phyloP scores from a whole-genome alignment of 2,329 filamentous ascomycete species.

The Neofusicoccum sp. region DNA sequence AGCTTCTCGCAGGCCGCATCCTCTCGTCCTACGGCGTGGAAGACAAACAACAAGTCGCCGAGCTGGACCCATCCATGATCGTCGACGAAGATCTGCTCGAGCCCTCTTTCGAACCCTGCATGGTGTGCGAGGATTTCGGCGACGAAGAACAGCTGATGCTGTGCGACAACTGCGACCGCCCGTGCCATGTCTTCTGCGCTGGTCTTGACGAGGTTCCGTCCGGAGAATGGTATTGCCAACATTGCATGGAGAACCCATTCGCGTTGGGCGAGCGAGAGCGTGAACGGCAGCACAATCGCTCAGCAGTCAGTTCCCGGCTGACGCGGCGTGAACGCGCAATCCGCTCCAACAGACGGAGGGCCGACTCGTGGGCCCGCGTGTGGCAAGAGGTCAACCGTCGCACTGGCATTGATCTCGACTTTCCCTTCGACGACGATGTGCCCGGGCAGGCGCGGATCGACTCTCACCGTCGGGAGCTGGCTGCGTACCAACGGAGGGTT shows the following conservation, averaged over 20 bases:
- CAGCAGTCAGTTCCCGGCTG: slow-evolving; percentile 32
- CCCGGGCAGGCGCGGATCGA: slow-evolving; percentile 4
- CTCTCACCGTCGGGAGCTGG: slow-evolving; percentile 54
- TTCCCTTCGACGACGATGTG: slow-evolving; percentile 75
- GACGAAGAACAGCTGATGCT: slow-evolving; percentile 82
- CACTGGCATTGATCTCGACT: slow-evolving; percentile 75
- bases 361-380: slow-evolving; percentile 64
- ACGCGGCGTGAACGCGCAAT: slow-evolving; percentile 20
- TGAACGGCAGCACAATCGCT: slow-evolving; percentile 29
- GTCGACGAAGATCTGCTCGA: slow-evolving; percentile 63
- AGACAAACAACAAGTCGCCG: slow-evolving; percentile 84
- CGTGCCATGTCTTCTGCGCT: slow-evolving; percentile 90
- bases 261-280: slow-evolving; percentile 31
- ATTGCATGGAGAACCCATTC: slow-evolving; percentile 56
- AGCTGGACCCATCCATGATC: slow-evolving; percentile 80
- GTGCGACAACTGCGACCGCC: slow-evolving; percentile 86
- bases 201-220: slow-evolving; percentile 74
- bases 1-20: slow-evolving; percentile 48
- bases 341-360: slow-evolving; percentile 7
- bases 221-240: slow-evolving; percentile 87
- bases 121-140: slow-evolving; percentile 77
- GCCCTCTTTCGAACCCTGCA: slow-evolving; percentile 64
- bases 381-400: slow-evolving; percentile 89
- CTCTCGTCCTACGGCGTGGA: slow-evolving; percentile 65
- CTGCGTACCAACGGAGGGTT: slow-evolving; percentile 80